These are phyloP conservation scores for Globisporangium perplexum DNA, from an alignment of 352 stramenopile species.

Conservation along the genomic window DNA sequence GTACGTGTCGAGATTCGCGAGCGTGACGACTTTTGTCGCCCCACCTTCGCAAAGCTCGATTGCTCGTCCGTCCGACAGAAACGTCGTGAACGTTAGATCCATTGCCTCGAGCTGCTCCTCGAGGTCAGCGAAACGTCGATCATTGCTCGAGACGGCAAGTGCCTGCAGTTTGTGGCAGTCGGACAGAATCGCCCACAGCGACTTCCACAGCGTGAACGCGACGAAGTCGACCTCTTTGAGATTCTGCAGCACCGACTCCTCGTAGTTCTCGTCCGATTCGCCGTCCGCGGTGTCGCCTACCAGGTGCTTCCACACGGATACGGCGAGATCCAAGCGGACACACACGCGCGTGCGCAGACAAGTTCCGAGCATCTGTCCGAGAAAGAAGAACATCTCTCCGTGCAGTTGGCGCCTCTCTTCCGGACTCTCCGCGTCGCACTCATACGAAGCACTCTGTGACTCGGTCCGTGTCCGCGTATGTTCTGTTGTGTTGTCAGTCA, in stretches of 20 bases:
- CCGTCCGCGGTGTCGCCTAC: conserved; percentile 17
- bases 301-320: conserved; percentile 70
- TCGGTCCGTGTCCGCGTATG: background rate
- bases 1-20: conserved; percentile 47
- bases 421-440: conserved; percentile 19
- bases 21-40: conserved; percentile 27
- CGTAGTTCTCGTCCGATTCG: background rate
- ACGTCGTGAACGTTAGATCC: conserved; percentile 74
- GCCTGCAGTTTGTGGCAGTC: conserved; percentile 12
- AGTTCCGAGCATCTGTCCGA: conserved; percentile 88
- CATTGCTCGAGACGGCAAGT: background rate
- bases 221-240: conserved; percentile 68
- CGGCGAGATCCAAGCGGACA: conserved; percentile 64
- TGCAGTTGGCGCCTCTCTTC: conserved; percentile 57
- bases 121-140: conserved; percentile 13
- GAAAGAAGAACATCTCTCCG: conserved; percentile 84
- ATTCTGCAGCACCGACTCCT: conserved; percentile 29
- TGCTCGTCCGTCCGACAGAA: conserved; percentile 50
- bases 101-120: conserved; percentile 51
- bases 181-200: conserved; percentile 24
- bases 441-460: background rate
- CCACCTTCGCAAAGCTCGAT: conserved; percentile 41
- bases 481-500: background rate
- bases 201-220: conserved; percentile 47
- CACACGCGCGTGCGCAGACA: conserved; percentile 80